These are phyloP conservation scores for Stygiomarasmius scandens DNA, from an alignment of 1,284 basidiomycete species.

Conservation along the genomic window DNA sequence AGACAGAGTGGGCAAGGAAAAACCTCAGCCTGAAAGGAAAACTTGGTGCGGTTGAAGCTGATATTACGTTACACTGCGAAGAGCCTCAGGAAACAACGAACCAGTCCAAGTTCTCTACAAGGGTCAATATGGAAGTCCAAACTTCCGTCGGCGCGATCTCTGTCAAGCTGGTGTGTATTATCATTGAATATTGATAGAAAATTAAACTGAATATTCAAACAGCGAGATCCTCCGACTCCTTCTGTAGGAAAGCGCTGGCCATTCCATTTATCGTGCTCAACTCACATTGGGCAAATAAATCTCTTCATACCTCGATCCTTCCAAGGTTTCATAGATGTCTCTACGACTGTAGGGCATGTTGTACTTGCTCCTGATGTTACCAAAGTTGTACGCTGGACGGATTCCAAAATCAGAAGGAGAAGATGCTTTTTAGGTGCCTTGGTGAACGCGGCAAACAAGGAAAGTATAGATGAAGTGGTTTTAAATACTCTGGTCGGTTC, in stretches of 20 bases:
- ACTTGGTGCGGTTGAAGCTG: conserved; percentile 1
- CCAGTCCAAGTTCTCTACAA: neutral
- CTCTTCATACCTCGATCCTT: conserved; percentile 1
- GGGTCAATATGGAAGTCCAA: neutral
- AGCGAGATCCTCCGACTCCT: too few relatives aligned
- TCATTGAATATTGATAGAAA: too few relatives aligned
- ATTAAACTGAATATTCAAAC: too few relatives aligned
- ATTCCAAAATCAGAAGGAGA: neutral
- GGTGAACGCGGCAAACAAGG: neutral
- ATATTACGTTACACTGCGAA: neutral
- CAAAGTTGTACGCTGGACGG: neutral
- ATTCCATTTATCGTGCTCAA: neutral
- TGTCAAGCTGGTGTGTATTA: neutral
- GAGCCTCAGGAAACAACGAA: neutral
- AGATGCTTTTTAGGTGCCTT: conserved; percentile 1
- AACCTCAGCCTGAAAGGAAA: conserved; percentile 1
- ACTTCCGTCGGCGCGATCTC: neutral
- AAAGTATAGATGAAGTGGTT: conserved; percentile 2
- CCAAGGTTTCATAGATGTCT: neutral
- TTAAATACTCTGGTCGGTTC: neutral
- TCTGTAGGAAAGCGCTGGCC: neutral
- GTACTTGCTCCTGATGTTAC: neutral
- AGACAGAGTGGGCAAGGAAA: conserved; percentile 1
- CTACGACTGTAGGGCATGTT: conserved; percentile 1
- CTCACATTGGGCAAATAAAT: neutral